These are phyloP conservation scores for Cryptosporidium ubiquitum DNA, from an alignment of 169 alveolate genomes.

Conservation along the genomic window DNA sequence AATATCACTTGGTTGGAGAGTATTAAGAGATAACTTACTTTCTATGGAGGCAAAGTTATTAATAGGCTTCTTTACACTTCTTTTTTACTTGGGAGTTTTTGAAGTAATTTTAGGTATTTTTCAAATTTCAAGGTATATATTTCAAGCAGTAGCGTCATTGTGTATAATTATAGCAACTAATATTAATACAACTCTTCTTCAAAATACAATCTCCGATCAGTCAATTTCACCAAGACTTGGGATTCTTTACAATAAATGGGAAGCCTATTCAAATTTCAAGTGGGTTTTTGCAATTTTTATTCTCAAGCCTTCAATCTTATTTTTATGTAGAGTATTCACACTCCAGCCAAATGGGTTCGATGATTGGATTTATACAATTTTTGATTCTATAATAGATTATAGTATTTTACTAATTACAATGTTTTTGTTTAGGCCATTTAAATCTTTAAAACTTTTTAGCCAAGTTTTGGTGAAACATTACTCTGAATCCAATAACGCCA, in stretches of 20 bases:
- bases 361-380: slow-evolving; percentile 49
- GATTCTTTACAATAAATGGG: slow-evolving; percentile 50
- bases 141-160: slow-evolving; percentile 35
- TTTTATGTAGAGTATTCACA: slow-evolving; percentile 24
- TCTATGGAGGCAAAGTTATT: slow-evolving; percentile 38
- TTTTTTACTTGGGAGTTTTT: slow-evolving; percentile 40
- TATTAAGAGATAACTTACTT: slow-evolving; percentile 49
- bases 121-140: slow-evolving; percentile 61
- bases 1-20: slow-evolving; percentile 72
- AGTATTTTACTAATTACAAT: neutral
- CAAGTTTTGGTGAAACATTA: neutral
- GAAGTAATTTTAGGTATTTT: slow-evolving; percentile 41
- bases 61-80: slow-evolving; percentile 19
- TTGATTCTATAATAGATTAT: slow-evolving; percentile 35
- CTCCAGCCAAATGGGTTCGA: slow-evolving; percentile 63
- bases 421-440: slow-evolving; percentile 41
- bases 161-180: slow-evolving; percentile 61
- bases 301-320: slow-evolving; percentile 36
- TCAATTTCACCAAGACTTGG: slow-evolving; percentile 70
- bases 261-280: slow-evolving; percentile 37
- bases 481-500: neutral
- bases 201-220: slow-evolving; percentile 62
- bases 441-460: slow-evolving; percentile 16
- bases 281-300: slow-evolving; percentile 48
- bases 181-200: slow-evolving; percentile 46